phyloP scores from a whole-genome alignment of 2,329 filamentous ascomycete species.

The Hypomyces perniciosus region DNA sequence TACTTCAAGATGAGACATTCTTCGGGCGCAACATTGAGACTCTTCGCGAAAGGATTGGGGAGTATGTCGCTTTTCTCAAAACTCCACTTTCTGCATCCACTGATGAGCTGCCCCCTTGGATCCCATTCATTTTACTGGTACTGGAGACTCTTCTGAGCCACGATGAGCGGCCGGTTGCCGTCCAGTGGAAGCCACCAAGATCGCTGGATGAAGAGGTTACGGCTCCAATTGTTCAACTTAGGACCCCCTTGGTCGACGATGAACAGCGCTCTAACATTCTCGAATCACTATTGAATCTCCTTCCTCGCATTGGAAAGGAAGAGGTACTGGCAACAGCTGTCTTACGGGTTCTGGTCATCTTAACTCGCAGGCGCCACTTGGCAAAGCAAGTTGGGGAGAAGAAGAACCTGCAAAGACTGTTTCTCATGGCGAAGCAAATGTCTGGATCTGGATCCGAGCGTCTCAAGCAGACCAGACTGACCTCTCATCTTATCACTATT shows the following conservation, averaged over 20 bases:
- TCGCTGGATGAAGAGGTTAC: slow-evolving; percentile 44
- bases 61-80: slow-evolving; percentile 74
- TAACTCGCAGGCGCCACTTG: slow-evolving; percentile 72
- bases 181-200: slow-evolving; percentile 59
- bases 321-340: slow-evolving; percentile 77
- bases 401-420: slow-evolving; percentile 80
- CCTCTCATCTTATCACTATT: slow-evolving; percentile 70
- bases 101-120: slow-evolving; percentile 85
- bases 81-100: slow-evolving; percentile 58
- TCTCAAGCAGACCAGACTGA: slow-evolving; percentile 51
- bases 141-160: slow-evolving; percentile 86
- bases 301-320: slow-evolving; percentile 84
- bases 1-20: slow-evolving; percentile 77
- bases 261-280: slow-evolving; percentile 68
- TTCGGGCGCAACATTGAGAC: slow-evolving; percentile 70
- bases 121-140: slow-evolving; percentile 83
- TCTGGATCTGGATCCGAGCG: slow-evolving; percentile 71
- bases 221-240: slow-evolving; percentile 54
- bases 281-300: slow-evolving; percentile 69
- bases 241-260: slow-evolving; percentile 48
- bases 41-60: slow-evolving; percentile 69
- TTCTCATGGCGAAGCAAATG: slow-evolving; percentile 92
- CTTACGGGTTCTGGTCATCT: slow-evolving; percentile 74
- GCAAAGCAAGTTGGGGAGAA: slow-evolving; percentile 77
- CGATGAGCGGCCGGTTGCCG: slow-evolving; percentile 73